These are phyloP conservation scores for Colletotrichum eremochloae DNA, from an alignment of 2,329 filamentous ascomycete genomes.

Conservation along the genomic window DNA sequence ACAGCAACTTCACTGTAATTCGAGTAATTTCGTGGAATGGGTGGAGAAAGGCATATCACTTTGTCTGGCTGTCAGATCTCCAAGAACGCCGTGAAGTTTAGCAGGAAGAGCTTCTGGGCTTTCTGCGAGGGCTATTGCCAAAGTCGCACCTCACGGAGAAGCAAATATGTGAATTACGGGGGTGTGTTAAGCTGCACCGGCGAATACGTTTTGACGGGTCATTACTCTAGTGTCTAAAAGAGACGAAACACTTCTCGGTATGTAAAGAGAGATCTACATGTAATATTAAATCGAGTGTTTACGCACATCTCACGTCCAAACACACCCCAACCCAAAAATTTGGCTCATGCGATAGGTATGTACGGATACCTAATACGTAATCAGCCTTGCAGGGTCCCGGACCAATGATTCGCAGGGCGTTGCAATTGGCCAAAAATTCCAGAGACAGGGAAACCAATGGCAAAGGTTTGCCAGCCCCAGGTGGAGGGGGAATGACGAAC, in stretches of 20 bases:
- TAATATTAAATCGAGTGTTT: constrained; percentile 6
- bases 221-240: neutral
- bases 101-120: neutral
- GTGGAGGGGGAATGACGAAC: constrained; percentile 43
- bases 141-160: neutral
- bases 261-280: neutral
- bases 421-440: constrained; percentile 35
- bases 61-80: neutral
- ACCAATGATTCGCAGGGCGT: constrained; percentile 2
- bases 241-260: neutral
- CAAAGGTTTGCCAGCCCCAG: constrained; percentile 30
- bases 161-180: neutral
- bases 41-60: neutral
- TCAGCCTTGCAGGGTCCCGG: constrained; percentile 21
- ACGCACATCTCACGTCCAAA: constrained; percentile 22
- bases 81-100: neutral
- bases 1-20: constrained; percentile 11
- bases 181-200: neutral
- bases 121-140: neutral
- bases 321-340: neutral
- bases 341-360: neutral
- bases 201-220: neutral
- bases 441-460: constrained; percentile 30
- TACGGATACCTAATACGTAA: constrained; percentile 17
- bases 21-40: neutral